Evolutionary conservation across 805 yeast species (phyloP).

Genomic region (Ogataea pignaliae): DNA sequence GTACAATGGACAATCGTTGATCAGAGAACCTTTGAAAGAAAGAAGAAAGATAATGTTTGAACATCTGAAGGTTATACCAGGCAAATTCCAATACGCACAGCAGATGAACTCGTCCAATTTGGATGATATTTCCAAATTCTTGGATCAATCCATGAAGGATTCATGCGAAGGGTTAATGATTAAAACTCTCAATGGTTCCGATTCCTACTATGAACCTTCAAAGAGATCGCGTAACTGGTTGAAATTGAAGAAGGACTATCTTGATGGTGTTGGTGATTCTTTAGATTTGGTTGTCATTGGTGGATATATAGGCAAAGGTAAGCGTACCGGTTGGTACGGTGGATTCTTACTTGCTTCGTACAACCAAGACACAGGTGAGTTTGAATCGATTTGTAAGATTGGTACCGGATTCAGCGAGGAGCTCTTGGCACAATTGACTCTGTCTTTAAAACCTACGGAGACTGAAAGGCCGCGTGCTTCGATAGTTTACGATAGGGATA

Average conservation of each 20-base stretch:
- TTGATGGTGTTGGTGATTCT: slow-evolving; percentile 95
- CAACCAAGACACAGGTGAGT: slow-evolving; percentile 87
- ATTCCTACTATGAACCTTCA: slow-evolving; percentile 87
- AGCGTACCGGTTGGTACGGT: slow-evolving; percentile 92
- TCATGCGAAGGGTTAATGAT: slow-evolving; percentile 97
- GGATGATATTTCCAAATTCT: slow-evolving; percentile 73
- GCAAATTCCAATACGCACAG: slow-evolving; percentile 80
- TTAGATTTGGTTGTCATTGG: slow-evolving; percentile 91
- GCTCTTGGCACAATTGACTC: slow-evolving; percentile 55
- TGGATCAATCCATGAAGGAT: slow-evolving; percentile 85
- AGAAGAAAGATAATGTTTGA: slow-evolving; percentile 60
- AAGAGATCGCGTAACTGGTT: slow-evolving; percentile 95
- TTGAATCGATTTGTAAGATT: slow-evolving; percentile 92
- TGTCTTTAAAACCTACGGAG: slow-evolving; percentile 63
- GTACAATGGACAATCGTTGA: slow-evolving; percentile 66
- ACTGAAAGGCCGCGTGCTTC: slow-evolving; percentile 60
- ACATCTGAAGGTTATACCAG: slow-evolving; percentile 57
- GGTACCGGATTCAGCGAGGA: slow-evolving; percentile 97
- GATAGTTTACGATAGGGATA: slow-evolving; percentile 55
- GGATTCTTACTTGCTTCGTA: slow-evolving; percentile 90
- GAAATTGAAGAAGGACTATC: slow-evolving; percentile 89
- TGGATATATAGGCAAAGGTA: slow-evolving; percentile 90
- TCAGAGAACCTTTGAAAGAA: slow-evolving; percentile 61
- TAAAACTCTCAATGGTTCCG: slow-evolving; percentile 75
- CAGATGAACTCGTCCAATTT: slow-evolving; percentile 62